A percentile compares a stretch with the other conserved stretches of the same genome.
Evolutionary conservation across 495 filamentous ascomycete species (phyloP).

Genomic region (Aspergillus indologenus): DNA sequence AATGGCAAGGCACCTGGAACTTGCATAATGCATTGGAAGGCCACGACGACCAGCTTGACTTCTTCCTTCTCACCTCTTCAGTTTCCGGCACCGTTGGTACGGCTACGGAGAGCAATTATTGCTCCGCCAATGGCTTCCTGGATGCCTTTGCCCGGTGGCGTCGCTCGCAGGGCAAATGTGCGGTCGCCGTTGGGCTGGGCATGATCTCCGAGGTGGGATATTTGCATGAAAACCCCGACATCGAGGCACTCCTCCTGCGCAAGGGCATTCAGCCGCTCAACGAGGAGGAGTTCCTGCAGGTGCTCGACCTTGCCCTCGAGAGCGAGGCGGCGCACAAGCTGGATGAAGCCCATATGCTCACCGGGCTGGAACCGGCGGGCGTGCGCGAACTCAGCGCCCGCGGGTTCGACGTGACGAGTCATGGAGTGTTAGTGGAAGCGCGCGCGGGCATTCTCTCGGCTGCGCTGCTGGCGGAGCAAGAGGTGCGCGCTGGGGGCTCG

Average conservation of each 20-base stretch:
- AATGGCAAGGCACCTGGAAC: slow-evolving; percentile 11
- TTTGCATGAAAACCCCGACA: slow-evolving; percentile 34
- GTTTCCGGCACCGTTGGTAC: slow-evolving; percentile 52
- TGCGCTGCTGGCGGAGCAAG: too few species aligned
- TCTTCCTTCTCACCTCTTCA: slow-evolving; percentile 42
- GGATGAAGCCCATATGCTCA: background rate
- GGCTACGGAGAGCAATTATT: slow-evolving; percentile 55
- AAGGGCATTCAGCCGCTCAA: slow-evolving; percentile 28
- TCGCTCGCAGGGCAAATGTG: background rate
- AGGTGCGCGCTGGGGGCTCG: too few species aligned
- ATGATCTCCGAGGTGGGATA: slow-evolving; percentile 29
- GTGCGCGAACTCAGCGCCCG: background rate
- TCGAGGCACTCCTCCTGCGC: slow-evolving; percentile 30
- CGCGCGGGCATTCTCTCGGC: too few species aligned
- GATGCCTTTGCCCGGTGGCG: slow-evolving; percentile 27
- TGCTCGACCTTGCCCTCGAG: slow-evolving; percentile 23
- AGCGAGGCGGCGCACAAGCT: background rate
- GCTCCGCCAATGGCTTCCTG: slow-evolving; percentile 24
- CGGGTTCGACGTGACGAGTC: too few species aligned
- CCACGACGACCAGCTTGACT: background rate
- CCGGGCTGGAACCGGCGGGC: background rate
- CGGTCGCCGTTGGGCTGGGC: slow-evolving; percentile 21
- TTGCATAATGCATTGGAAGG: slow-evolving; percentile 7
- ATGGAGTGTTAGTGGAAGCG: too few species aligned
- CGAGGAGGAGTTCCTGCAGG: slow-evolving; percentile 34